Evolutionary conservation across 139 green algal genomes (phyloP).

Genomic region (Microglena sp.): DNA sequence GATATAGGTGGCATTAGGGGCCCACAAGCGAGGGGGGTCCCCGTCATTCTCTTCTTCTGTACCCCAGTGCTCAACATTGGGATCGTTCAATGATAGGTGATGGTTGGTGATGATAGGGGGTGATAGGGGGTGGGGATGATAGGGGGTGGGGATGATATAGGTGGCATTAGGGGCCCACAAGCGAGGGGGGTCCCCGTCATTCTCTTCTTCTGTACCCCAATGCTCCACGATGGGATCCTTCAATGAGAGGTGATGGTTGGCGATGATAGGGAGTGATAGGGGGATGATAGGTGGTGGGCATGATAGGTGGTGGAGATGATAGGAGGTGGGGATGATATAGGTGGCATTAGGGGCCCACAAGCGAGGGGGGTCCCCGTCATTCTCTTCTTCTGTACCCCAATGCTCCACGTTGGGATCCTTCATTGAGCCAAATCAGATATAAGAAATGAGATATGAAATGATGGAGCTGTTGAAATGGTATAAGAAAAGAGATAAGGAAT

Average conservation of each 20-base stretch:
- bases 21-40: conserved; percentile 86
- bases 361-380: background rate
- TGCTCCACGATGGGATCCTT: no score
- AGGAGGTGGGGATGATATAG: background rate
- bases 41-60: conserved; percentile 65
- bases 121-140: background rate
- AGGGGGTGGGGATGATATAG: background rate
- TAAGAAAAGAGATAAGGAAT: no score
- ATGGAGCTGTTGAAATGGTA: no score
- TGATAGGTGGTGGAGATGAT: background rate
- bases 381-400: background rate
- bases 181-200: background rate
- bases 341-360: background rate
- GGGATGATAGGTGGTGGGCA: background rate
- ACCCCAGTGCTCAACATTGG: conserved; percentile 50
- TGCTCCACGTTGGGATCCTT: no score
- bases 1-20: conserved; percentile 58
- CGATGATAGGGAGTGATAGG: background rate
- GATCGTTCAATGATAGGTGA: no score
- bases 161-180: background rate
- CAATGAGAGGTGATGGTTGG: no score
- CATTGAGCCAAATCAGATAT: no score
- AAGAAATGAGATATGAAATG: no score
- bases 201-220: background rate
- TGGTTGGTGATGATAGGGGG: no score